These are phyloP conservation scores for Aspergillus sp. DNA, from an alignment of 2,329 filamentous ascomycete species.

Conservation along the genomic window DNA sequence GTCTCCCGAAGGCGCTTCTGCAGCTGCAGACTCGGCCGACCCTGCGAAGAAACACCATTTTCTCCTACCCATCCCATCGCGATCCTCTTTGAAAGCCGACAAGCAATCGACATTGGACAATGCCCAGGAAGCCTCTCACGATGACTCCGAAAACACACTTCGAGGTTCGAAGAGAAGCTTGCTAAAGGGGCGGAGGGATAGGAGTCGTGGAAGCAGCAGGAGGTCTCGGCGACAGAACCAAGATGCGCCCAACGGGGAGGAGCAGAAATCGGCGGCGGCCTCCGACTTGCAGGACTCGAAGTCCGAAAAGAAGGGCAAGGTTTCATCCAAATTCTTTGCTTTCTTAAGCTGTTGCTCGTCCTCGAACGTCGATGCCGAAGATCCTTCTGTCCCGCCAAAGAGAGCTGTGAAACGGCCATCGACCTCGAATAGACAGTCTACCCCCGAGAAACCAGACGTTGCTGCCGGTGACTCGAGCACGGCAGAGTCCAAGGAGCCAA, in stretches of 20 bases:
- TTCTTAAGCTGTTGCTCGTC: constrained; percentile 48
- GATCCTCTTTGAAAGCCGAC: constrained; percentile 34
- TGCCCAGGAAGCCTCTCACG: constrained; percentile 25
- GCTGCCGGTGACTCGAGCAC: constrained; percentile 35
- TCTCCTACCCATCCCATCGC: constrained; percentile 33
- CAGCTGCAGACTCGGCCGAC: constrained; percentile 12
- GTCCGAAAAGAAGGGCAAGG: constrained; percentile 37
- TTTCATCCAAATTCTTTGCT: constrained; percentile 37
- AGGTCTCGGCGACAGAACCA: constrained; percentile 34
- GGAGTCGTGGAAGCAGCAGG: constrained; percentile 60
- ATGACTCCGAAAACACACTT: constrained; percentile 53
- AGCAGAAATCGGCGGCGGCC: constrained; percentile 25
- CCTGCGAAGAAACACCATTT: constrained; percentile 33
- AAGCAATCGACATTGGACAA: constrained; percentile 29
- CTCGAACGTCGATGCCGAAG: constrained; percentile 41
- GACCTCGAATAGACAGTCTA: constrained; percentile 31
- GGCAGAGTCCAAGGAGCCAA: constrained; percentile 33
- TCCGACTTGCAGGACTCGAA: constrained; percentile 30
- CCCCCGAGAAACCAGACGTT: constrained; percentile 36
- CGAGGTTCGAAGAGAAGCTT: constrained; percentile 64
- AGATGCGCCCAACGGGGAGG: constrained; percentile 25
- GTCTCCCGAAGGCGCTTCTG: constrained; percentile 9
- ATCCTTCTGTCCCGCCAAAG: constrained; percentile 41
- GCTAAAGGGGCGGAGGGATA: constrained; percentile 59
- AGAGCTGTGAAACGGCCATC: constrained; percentile 37